Conservation (phyloP, 2,329 filamentous ascomycete species). For the Microdochium paspali region DNA sequence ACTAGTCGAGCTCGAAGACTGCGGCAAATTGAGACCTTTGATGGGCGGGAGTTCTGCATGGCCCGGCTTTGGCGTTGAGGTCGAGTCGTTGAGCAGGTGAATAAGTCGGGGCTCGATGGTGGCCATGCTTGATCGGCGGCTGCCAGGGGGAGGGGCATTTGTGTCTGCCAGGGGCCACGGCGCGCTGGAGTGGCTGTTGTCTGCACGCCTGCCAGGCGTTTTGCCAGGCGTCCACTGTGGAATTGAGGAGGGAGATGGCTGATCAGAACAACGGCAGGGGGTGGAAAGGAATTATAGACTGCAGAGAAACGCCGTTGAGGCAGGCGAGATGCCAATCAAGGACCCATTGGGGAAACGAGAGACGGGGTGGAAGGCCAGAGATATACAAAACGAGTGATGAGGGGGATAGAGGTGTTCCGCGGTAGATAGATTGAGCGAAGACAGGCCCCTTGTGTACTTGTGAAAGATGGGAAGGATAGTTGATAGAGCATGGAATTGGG, state of each 20-base stretch:
- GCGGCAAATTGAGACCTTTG: constrained; percentile 34
- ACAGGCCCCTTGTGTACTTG: not conserved
- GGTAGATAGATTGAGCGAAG: no score
- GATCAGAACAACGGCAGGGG: not conserved
- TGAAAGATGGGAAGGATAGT: not conserved
- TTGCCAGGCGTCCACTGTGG: not conserved
- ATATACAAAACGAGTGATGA: not conserved
- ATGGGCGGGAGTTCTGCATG: constrained; percentile 44
- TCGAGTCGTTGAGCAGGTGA: constrained; percentile 51
- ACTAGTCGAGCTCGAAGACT: constrained; percentile 30
- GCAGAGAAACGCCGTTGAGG: not conserved
- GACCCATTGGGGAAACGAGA: not conserved
- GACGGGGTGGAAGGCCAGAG: not conserved
- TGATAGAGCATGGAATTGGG: not conserved
- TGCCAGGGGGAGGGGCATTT: not conserved
- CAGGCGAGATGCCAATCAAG: not conserved
- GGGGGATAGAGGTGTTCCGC: no score
- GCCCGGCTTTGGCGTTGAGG: constrained; percentile 35
- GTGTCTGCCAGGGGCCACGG: not conserved
- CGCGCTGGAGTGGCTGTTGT: not conserved
- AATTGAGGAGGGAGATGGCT: not conserved
- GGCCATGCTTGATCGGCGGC: constrained; percentile 34
- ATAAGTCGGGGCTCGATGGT: constrained; percentile 61
- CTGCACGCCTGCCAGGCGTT: not conserved
- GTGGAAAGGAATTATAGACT: not conserved